phyloP scores from a whole-genome alignment of 352 stramenopile genomes.

The Phytophthora hibernalis region DNA sequence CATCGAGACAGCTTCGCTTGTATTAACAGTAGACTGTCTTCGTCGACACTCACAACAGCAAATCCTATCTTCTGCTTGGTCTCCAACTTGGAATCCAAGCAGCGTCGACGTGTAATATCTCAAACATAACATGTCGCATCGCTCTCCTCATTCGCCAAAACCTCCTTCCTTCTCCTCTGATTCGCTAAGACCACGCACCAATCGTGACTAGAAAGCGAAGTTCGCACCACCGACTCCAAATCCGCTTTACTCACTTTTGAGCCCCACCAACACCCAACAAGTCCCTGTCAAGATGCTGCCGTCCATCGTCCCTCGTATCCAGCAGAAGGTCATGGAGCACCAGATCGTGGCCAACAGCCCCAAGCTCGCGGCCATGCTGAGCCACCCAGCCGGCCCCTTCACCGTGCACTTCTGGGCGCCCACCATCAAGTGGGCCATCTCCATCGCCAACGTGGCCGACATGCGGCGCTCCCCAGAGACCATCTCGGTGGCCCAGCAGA shows the following conservation, averaged over 20 bases:
- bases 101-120: constrained; percentile 14
- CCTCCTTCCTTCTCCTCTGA: background rate
- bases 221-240: constrained; percentile 8
- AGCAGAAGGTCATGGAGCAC: constrained; percentile 71
- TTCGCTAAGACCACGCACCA: background rate
- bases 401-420: constrained; percentile 92
- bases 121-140: background rate
- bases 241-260: constrained; percentile 4
- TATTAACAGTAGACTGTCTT: background rate
- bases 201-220: constrained; percentile 5
- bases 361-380: constrained; percentile 64
- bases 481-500: constrained; percentile 86
- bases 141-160: constrained; percentile 4
- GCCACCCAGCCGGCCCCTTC: constrained; percentile 87
- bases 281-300: constrained; percentile 48
- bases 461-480: constrained; percentile 80
- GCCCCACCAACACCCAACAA: background rate
- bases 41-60: background rate
- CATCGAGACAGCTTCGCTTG: constrained; percentile 8
- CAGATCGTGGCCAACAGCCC: constrained; percentile 71
- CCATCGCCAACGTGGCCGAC: constrained; percentile 86
- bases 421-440: constrained; percentile 90
- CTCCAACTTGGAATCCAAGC: too few relatives aligned
- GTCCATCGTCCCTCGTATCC: constrained; percentile 69
- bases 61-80: constrained; percentile 16